Conservation (phyloP, 306 rosid genomes). For the Sesbania bispinosa region DNA sequence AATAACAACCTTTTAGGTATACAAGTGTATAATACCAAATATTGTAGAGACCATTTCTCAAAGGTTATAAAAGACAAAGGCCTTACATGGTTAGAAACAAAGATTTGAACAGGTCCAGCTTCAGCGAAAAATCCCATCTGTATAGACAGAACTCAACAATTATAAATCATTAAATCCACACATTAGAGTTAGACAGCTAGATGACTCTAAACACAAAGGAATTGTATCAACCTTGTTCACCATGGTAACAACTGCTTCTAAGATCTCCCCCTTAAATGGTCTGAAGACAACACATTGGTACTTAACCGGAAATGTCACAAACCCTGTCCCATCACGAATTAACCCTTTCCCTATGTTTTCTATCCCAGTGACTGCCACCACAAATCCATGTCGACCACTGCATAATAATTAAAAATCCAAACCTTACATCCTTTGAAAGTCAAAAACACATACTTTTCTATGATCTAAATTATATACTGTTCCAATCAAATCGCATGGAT, state of each 20-base stretch:
- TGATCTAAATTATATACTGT: background rate
- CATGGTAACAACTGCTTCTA: constrained; percentile 95
- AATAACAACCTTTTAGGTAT: background rate
- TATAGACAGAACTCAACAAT: constrained; percentile 7
- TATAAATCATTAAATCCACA: constrained; percentile 1
- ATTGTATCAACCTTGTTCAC: constrained; percentile 74
- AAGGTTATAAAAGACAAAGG: background rate
- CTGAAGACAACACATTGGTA: constrained; percentile 96
- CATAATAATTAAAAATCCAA: constrained; percentile 19
- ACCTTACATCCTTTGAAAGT: background rate
- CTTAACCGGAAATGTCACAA: constrained; percentile 89
- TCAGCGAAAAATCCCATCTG: constrained; percentile 98
- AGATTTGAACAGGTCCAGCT: constrained; percentile 98
- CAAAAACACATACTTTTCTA: background rate
- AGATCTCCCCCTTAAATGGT: constrained; percentile 94
- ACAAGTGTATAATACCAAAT: background rate
- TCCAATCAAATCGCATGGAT: background rate
- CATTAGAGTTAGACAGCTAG: background rate
- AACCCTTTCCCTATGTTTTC: constrained; percentile 82
- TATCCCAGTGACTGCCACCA: constrained; percentile 92
- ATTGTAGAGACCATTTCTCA: background rate
- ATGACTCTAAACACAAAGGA: background rate
- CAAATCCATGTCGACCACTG: constrained; percentile 97
- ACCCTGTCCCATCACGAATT: constrained; percentile 94
- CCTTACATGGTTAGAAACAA: constrained; percentile 92